A percentile compares a stretch with the other conserved stretches of the same genome.
Evolutionary conservation across 169 alveolate genomes (phyloP).

Genomic region (Eimeria brunetti): DNA sequence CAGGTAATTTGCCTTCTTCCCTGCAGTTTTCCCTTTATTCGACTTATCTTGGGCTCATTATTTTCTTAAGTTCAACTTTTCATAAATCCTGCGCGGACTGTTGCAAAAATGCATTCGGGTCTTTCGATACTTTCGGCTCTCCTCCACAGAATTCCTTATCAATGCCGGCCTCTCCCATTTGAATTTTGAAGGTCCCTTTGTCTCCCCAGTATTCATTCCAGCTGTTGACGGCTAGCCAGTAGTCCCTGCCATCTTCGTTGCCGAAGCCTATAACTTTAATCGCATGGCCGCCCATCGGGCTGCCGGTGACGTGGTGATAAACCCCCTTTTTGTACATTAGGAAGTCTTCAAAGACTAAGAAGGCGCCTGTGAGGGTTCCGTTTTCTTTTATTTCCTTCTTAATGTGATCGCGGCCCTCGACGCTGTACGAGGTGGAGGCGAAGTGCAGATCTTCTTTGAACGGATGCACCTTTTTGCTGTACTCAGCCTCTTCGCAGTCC

Average conservation of each 20-base stretch:
- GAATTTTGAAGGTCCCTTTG: conserved; percentile 75
- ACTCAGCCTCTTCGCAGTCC: conserved; percentile 69
- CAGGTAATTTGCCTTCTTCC: neutral
- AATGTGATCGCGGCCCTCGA: conserved; percentile 51
- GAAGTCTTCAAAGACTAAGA: conserved; percentile 90
- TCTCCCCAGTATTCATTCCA: conserved; percentile 83
- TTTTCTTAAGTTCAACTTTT: neutral
- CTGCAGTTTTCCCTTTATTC: neutral
- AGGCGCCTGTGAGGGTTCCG: conserved; percentile 87
- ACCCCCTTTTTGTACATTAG: conserved; percentile 89
- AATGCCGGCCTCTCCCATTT: conserved; percentile 72
- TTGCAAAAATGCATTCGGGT: neutral
- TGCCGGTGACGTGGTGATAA: conserved; percentile 88
- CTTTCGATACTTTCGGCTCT: conserved; percentile 39
- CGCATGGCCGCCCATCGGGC: conserved; percentile 90
- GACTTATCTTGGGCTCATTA: neutral
- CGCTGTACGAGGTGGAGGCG: conserved; percentile 59
- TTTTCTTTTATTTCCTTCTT: conserved; percentile 70
- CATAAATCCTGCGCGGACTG: conserved; percentile 30
- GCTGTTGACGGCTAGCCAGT: conserved; percentile 82
- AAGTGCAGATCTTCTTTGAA: conserved; percentile 67
- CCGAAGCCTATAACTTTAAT: conserved; percentile 90
- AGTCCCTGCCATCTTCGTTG: conserved; percentile 60
- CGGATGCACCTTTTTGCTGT: conserved; percentile 45
- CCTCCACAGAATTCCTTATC: conserved; percentile 65